Percentiles rank a stretch among this genome's conserved stretches.
Conservation (phyloP, 495 filamentous ascomycete genomes). For the Hapsidospora chrysogenum region DNA sequence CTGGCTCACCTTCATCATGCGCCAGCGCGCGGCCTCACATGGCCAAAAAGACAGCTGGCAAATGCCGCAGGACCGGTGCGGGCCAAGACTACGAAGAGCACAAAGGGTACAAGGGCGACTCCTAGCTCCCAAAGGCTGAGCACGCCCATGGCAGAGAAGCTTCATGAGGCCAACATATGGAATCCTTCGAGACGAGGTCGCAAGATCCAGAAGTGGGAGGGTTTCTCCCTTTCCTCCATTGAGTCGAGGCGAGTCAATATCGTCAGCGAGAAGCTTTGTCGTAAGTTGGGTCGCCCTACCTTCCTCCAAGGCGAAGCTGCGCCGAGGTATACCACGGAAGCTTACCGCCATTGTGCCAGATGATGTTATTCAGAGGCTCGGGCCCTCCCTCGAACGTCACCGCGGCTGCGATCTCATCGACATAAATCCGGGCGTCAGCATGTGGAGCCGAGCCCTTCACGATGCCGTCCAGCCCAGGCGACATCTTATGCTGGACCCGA, state of each 20-base stretch:
- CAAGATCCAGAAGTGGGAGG: too few species aligned
- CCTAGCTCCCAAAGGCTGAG: too few species aligned
- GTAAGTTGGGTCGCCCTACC: constrained; percentile 18
- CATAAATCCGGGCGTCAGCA: constrained; percentile 57
- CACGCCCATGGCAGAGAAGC: constrained; percentile 1
- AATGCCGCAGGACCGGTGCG: too few species aligned
- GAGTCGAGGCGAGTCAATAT: constrained; percentile 26
- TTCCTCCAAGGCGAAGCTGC: not conserved
- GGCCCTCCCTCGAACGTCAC: constrained; percentile 37
- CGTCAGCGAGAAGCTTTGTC: constrained; percentile 42
- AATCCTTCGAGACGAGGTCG: too few species aligned
- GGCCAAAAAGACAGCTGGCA: too few species aligned
- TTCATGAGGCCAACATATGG: not conserved
- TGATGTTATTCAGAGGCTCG: constrained; percentile 21
- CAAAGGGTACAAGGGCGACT: too few species aligned
- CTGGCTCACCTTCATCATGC: too few species aligned
- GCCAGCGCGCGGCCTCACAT: too few species aligned
- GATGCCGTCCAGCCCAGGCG: constrained; percentile 54
- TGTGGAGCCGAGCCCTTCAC: constrained; percentile 63
- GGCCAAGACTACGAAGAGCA: too few species aligned
- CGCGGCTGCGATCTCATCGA: constrained; percentile 67
- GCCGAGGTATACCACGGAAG: not conserved
- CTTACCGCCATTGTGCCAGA: constrained; percentile 5
- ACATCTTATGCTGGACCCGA: constrained; percentile 66
- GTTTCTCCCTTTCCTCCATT: too few species aligned